These are phyloP conservation scores for Lipomyces chichibuensis DNA, from an alignment of 805 yeast species.

Conservation along the genomic window DNA sequence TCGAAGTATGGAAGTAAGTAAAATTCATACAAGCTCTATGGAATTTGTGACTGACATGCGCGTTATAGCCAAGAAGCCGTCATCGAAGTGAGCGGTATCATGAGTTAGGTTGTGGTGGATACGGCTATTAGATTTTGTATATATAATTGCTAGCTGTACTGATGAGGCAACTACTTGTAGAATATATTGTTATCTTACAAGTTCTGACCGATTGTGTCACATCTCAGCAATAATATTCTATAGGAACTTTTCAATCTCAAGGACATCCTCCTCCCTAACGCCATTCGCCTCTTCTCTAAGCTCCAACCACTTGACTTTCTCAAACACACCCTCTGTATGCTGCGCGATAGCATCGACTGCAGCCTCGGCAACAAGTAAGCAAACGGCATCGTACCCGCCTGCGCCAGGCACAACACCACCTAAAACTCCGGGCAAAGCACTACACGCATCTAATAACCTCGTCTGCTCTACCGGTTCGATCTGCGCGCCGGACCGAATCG, in stretches of 20 bases:
- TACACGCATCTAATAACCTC: slow-evolving; percentile 60
- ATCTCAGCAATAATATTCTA: background rate
- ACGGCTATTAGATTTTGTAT: background rate
- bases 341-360: slow-evolving; percentile 15
- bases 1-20: slow-evolving; percentile 91
- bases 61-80: slow-evolving; percentile 26
- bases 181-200: background rate
- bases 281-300: slow-evolving; percentile 51
- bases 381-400: slow-evolving; percentile 94
- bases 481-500: slow-evolving; percentile 73
- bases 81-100: background rate
- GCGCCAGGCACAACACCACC: slow-evolving; percentile 99
- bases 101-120: background rate
- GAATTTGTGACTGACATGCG: background rate
- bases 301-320: slow-evolving; percentile 51
- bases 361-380: slow-evolving; percentile 58
- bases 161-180: background rate
- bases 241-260: slow-evolving; percentile 14
- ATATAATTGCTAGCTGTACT: background rate
- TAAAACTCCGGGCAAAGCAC: slow-evolving; percentile 67
- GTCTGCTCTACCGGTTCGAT: slow-evolving; percentile 86
- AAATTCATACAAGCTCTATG: background rate
- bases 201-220: background rate
- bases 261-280: slow-evolving; percentile 29
- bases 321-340: slow-evolving; percentile 30